Evolutionary conservation across 192 early-diverging fungal species (phyloP).

Genomic region (Chytriomyces confervae): DNA sequence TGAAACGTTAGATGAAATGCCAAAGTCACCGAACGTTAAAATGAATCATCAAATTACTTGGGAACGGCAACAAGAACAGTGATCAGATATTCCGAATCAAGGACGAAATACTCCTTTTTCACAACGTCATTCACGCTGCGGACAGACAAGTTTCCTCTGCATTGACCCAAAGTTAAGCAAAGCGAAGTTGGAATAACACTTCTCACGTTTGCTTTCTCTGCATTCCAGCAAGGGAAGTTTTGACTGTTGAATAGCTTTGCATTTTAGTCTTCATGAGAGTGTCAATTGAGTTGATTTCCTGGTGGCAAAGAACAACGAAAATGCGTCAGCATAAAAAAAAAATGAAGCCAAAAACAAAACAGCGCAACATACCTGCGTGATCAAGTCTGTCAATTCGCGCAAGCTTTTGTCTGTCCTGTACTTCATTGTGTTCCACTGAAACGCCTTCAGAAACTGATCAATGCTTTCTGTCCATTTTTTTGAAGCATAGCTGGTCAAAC

Average conservation of each 20-base stretch:
- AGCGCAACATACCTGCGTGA: constrained; percentile 67
- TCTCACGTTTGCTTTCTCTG: constrained; percentile 82
- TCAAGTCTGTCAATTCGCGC: constrained; percentile 78
- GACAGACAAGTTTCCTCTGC: constrained; percentile 83
- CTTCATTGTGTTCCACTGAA: constrained; percentile 97
- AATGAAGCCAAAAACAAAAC: background rate
- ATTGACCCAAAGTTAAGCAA: background rate
- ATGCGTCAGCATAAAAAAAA: too few relatives aligned
- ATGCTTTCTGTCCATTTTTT: constrained; percentile 68
- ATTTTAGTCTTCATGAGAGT: constrained; percentile 89
- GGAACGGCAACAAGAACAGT: constrained; percentile 96
- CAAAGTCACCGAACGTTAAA: background rate
- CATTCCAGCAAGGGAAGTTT: constrained; percentile 79
- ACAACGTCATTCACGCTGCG: constrained; percentile 85
- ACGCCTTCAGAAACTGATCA: constrained; percentile 84
- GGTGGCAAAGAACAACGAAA: background rate
- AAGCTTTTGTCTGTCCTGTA: constrained; percentile 93
- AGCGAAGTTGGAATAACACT: constrained; percentile 15
- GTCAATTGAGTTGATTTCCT: constrained; percentile 91
- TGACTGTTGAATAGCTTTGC: constrained; percentile 83
- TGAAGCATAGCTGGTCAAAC: too few relatives aligned
- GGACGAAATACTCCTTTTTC: constrained; percentile 87
- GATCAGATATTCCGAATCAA: constrained; percentile 92
- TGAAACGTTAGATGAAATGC: constrained; percentile 18
- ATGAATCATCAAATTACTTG: constrained; percentile 58